Conservation (phyloP, 2,329 filamentous ascomycete species). For the Pezicula radicicola region DNA sequence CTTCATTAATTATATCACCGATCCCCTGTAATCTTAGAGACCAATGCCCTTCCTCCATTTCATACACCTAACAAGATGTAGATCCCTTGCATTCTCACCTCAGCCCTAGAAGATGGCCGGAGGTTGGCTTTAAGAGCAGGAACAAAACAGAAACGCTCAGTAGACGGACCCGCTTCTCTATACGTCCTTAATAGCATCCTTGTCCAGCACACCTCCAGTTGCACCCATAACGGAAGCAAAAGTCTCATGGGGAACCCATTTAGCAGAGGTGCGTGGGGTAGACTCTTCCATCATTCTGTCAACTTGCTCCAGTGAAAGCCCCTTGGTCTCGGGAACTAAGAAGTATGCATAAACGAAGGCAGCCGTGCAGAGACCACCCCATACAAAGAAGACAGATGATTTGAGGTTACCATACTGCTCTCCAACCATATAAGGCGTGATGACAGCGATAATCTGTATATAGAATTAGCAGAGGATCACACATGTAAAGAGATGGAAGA, state of each 20-base stretch:
- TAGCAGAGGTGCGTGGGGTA: not conserved
- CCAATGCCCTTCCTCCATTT: no score
- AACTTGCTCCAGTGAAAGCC: conserved; percentile 67
- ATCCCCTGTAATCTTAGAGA: no score
- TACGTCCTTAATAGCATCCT: not conserved
- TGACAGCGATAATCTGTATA: conserved; percentile 52
- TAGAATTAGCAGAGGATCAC: conserved; percentile 49
- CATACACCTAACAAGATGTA: no score
- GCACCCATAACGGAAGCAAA: not conserved
- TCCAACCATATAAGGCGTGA: conserved; percentile 66
- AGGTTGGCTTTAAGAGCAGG: no score
- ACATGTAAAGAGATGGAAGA: conserved; percentile 77
- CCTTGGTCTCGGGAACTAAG: conserved; percentile 70
- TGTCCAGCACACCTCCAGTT: not conserved
- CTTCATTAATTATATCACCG: no score
- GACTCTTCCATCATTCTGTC: conserved; percentile 53
- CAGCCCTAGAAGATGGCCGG: no score
- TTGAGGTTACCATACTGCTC: conserved; percentile 31
- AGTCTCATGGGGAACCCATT: not conserved
- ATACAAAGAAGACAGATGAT: conserved; percentile 41
- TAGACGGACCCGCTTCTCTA: not conserved
- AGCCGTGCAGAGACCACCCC: conserved; percentile 54
- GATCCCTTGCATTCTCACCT: no score
- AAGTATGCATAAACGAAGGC: conserved; percentile 52
- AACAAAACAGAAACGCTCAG: not conserved